Evolutionary conservation across 495 filamentous ascomycete species (phyloP).

Genomic region (Diplogelasinospora grovesii): DNA sequence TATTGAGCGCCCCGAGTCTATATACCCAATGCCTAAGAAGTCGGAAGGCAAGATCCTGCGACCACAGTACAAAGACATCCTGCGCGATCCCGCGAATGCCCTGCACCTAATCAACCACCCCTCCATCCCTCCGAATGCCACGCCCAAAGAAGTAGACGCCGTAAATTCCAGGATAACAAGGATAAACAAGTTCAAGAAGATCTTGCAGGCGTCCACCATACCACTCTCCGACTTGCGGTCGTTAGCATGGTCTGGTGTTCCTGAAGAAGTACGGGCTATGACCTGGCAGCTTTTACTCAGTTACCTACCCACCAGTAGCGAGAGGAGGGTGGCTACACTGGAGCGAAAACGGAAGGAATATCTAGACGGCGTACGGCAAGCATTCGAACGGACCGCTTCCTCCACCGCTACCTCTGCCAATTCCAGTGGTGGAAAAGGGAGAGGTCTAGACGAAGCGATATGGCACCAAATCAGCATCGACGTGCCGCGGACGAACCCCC

Average conservation of each 20-base stretch:
- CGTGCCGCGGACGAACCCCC: slow-evolving; percentile 93
- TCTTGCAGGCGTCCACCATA: slow-evolving; percentile 86
- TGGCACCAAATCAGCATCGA: slow-evolving; percentile 99
- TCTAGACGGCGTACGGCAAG: slow-evolving; percentile 88
- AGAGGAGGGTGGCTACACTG: slow-evolving; percentile 80
- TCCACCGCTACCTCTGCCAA: slow-evolving; percentile 23
- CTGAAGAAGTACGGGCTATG: slow-evolving; percentile 93
- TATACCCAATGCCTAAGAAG: slow-evolving; percentile 81
- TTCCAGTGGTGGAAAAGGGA: slow-evolving; percentile 20
- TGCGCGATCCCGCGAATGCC: slow-evolving; percentile 91
- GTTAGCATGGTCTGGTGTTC: slow-evolving; percentile 87
- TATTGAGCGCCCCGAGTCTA: slow-evolving; percentile 77
- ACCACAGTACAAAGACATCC: slow-evolving; percentile 94
- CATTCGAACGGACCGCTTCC: slow-evolving; percentile 67
- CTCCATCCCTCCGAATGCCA: slow-evolving; percentile 63
- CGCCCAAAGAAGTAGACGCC: slow-evolving; percentile 76
- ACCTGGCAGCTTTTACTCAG: slow-evolving; percentile 95
- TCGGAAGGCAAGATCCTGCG: slow-evolving; percentile 89
- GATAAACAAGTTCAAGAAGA: slow-evolving; percentile 97
- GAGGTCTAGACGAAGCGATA: slow-evolving; percentile 87
- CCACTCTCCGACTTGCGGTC: slow-evolving; percentile 74
- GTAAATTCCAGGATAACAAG: slow-evolving; percentile 82
- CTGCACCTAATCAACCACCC: slow-evolving; percentile 90
- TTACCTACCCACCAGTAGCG: slow-evolving; percentile 90
- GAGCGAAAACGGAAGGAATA: slow-evolving; percentile 97